Base-by-base conservation (phyloP, 176 grass and related monocot species). In the Eragrostis curvula region DNA sequence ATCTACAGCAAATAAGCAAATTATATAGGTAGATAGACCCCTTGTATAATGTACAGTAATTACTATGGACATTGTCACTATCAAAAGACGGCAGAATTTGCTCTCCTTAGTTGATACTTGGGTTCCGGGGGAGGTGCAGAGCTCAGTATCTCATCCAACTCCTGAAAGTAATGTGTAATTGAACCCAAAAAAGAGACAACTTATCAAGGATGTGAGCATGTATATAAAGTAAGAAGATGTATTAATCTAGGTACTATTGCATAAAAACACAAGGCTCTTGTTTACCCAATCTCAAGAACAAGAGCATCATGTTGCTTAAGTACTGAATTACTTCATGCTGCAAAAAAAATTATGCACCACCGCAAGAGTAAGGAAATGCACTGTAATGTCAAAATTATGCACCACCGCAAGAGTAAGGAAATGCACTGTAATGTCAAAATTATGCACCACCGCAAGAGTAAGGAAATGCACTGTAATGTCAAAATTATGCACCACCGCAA, bases 41-140 rank as follows among this genome's bases (percentile, higher is more conserved):
- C 62, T 63, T 79, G 21, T 90, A 86, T 88, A 92, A 89, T 96
- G 83, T 91, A 93, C 85, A 96, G 28, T 85, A 90, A 43, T 73
- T 85, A 66, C 73, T 84, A 94, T 85, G 46, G 65, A 82, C 78
- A 85, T 45, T 30, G 45, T 50, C 66, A 28, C 15, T 12, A 7
- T 77, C 83, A 98, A 68, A 93, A 69, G 18, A 85, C 18, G 8
- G 92, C 56, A 0, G 92, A 98, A 60, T 89, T 93, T 51, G 87
- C 91, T 84, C 93, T 82, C 50, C 93, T 88, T 75, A 95, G 89
- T 58, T 85, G 88, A 64, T 93, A 91, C 55, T 87, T 93, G 3
- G 89, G 92, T 82, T 92, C 87, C 16, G 84, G 86, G 10, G 79
- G 81, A 58, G 93, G 79, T 12, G 53, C 85, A 1, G 84, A 56